Evolutionary conservation across 306 rosid species (phyloP).

Genomic region (Lablab purpureus): DNA sequence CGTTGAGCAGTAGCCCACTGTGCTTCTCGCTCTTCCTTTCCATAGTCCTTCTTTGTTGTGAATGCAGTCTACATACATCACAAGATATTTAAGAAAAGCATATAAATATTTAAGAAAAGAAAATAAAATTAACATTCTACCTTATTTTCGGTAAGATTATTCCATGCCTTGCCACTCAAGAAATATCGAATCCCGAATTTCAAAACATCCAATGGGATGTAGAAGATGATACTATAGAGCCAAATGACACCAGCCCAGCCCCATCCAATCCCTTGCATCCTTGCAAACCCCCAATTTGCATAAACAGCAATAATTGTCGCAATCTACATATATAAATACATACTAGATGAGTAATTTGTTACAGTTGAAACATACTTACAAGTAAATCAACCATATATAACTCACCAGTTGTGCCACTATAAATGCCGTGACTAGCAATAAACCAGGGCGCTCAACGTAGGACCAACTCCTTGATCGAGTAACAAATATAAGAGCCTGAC

Average conservation of each 20-base stretch:
- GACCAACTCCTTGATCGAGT: conserved; percentile 84
- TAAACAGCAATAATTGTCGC: conserved; percentile 80
- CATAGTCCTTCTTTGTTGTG: conserved; percentile 77
- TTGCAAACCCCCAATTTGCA: conserved; percentile 72
- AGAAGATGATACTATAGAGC: conserved; percentile 69
- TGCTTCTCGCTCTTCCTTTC: conserved; percentile 76
- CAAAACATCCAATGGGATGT: conserved; percentile 69
- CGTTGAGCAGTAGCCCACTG: conserved; percentile 85
- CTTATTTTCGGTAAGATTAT: conserved; percentile 64
- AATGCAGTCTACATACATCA: conserved; percentile 63
- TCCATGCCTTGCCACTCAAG: conserved; percentile 81
- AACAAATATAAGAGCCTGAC: conserved; percentile 88
- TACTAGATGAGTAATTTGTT: conserved; percentile 1
- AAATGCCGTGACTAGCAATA: conserved; percentile 64
- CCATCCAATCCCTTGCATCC: conserved; percentile 75
- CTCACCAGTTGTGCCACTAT: conserved; percentile 73
- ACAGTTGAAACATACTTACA: background rate
- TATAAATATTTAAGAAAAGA: background rate
- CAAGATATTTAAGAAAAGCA: background rate
- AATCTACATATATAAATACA: conserved; percentile 43
- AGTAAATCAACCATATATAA: background rate
- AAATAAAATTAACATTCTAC: conserved; percentile 22
- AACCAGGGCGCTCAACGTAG: conserved; percentile 74
- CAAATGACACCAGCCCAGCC: conserved; percentile 86
- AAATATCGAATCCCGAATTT: conserved; percentile 65